phyloP scores from a whole-genome alignment of 2,329 filamentous ascomycete species.

The Neonectria coccinea region DNA sequence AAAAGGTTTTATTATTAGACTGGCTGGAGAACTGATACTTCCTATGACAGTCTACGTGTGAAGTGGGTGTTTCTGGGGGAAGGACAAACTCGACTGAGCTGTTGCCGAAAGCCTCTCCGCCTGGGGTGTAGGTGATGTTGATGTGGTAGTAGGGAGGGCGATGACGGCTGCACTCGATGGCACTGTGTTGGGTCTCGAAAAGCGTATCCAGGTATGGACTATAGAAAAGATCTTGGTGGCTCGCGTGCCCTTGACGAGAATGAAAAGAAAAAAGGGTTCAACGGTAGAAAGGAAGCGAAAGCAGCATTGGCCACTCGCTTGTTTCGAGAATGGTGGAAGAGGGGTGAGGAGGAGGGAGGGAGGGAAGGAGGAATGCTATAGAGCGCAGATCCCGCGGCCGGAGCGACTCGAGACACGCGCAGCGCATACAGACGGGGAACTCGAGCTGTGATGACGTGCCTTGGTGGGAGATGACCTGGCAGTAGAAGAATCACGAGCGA shows the following conservation, averaged over 20 bases:
- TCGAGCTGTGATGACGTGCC: conserved; percentile 60
- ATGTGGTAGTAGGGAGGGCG: conserved; percentile 63
- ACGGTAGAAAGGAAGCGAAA: conserved; percentile 37
- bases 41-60: conserved; percentile 61
- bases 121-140: conserved; percentile 58
- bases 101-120: conserved; percentile 53
- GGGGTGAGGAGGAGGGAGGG: conserved; percentile 36
- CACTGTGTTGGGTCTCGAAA: conserved; percentile 71
- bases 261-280: conserved; percentile 28
- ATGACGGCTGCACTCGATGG: conserved; percentile 72
- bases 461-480: conserved; percentile 60
- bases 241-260: conserved; percentile 30
- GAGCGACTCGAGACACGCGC: conserved; percentile 79
- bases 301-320: conserved; percentile 44
- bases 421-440: conserved; percentile 77
- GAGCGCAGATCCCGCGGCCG: conserved; percentile 64
- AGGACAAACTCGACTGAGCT: conserved; percentile 70
- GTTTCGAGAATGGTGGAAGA: conserved; percentile 47
- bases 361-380: conserved; percentile 37
- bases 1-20: conserved; percentile 64
- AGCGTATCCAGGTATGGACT: conserved; percentile 78
- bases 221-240: conserved; percentile 69
- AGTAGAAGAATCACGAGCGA: conserved; percentile 68
- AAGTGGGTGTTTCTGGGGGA: conserved; percentile 59
- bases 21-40: conserved; percentile 50